phyloP scores from a whole-genome alignment of 768 basidiomycete species.

The Xanthoconium purpureum region DNA sequence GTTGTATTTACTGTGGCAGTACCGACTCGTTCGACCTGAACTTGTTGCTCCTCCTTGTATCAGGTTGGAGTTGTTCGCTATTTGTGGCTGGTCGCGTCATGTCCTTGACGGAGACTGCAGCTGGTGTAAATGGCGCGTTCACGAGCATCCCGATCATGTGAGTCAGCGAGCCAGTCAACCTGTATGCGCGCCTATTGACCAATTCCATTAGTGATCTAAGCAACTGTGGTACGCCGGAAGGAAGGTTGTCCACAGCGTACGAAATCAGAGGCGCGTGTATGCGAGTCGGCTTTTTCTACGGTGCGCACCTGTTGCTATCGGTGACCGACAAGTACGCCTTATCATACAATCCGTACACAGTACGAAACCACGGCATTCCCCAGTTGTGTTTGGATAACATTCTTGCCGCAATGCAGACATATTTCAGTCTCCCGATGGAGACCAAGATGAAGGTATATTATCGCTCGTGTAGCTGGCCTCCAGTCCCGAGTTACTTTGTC shows the following conservation, averaged over 20 bases:
- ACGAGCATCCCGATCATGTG: slow-evolving; percentile 27
- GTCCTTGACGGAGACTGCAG: slow-evolving; percentile 22
- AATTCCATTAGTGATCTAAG: slow-evolving; percentile 18
- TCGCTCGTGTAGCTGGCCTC: not conserved
- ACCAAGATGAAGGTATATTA: slow-evolving; percentile 60
- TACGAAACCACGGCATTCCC: slow-evolving; percentile 73
- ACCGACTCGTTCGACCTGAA: no score
- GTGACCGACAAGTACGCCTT: not conserved
- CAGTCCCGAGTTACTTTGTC: not conserved
- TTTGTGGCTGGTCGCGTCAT: slow-evolving; percentile 3
- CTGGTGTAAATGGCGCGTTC: slow-evolving; percentile 19
- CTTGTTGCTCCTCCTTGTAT: no score
- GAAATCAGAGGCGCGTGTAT: slow-evolving; percentile 74
- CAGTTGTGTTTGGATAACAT: slow-evolving; percentile 44
- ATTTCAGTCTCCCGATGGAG: slow-evolving; percentile 63
- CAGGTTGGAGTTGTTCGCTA: no score
- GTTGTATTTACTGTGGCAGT: no score
- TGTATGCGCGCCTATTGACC: not conserved
- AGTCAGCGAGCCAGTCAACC: not conserved
- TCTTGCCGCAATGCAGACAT: slow-evolving; percentile 50
- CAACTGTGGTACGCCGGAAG: slow-evolving; percentile 20
- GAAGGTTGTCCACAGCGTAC: slow-evolving; percentile 46
- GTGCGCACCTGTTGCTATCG: slow-evolving; percentile 34
- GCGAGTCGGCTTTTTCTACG: slow-evolving; percentile 83
- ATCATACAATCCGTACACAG: slow-evolving; percentile 36